These are phyloP conservation scores for Acanthamoeba polyphaga DNA, from an alignment of 208 protist species.

Conservation along the genomic window DNA sequence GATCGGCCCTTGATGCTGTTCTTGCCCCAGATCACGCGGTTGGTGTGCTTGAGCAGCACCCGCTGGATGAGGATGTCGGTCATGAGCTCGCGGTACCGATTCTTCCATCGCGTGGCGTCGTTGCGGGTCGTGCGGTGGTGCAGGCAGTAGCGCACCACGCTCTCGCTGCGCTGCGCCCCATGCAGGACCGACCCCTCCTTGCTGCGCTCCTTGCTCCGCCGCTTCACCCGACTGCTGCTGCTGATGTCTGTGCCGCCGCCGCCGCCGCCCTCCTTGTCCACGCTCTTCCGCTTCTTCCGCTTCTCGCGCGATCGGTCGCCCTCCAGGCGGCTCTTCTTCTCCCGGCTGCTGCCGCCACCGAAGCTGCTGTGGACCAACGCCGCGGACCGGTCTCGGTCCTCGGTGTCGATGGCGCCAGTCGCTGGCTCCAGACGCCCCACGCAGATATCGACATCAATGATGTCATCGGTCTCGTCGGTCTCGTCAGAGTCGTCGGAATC, in stretches of 20 bases:
- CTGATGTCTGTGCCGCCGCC: background rate
- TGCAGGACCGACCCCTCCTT: background rate
- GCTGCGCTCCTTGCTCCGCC: conserved; percentile 37
- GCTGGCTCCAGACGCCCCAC: background rate
- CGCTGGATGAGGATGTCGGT: conserved; percentile 54
- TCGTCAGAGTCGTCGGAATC: conserved; percentile 14
- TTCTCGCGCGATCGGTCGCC: conserved; percentile 32
- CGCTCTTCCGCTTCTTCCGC: conserved; percentile 40
- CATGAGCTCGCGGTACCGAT: conserved; percentile 42
- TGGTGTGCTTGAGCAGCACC: conserved; percentile 58
- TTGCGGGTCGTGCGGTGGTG: background rate
- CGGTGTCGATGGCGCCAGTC: background rate
- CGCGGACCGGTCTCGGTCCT: background rate
- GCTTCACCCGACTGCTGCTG: background rate
- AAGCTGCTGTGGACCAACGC: background rate
- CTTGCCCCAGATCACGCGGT: conserved; percentile 65
- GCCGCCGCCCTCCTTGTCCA: background rate
- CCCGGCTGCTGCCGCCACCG: background rate
- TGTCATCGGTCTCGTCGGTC: background rate
- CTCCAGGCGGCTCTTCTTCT: background rate
- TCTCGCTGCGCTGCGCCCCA: background rate
- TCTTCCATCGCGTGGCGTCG: conserved; percentile 26
- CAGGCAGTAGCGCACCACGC: conserved; percentile 42
- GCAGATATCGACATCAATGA: conserved; percentile 47
- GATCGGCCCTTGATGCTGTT: conserved; percentile 57